Evolutionary conservation across 768 basidiomycete genomes (phyloP), one percentile per base, ranked within the genome.

Genomic region (Gyrodon lividus): DNA sequence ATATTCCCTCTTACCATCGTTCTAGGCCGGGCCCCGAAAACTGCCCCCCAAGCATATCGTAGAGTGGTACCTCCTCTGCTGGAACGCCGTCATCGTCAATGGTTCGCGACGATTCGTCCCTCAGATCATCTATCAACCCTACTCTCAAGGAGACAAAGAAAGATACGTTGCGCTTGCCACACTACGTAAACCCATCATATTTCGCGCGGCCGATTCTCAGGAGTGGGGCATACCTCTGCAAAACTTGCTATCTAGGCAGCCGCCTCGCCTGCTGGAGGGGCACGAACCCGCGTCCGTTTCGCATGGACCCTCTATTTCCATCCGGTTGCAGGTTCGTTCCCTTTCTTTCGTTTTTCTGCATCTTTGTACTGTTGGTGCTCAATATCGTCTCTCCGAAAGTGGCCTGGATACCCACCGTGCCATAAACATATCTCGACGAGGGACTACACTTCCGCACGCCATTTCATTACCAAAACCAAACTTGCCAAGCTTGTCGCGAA

Each of bases 391-490:
- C 35, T 57, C 30, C 46, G n/a, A 37, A 53, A 88, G 86, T 89
- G 87, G 87, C 86, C 85, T 16, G 86, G 87, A 2, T 89, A 89
- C 60, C 72, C 75, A 37, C 79, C 80, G 46, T 87, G 81, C 81
- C 83, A 80, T 54, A 74, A 82, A 46, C 86, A 86, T 61, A 86
- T 88, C 58, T 78, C 82, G 3, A 87, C 86, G 2, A 81, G 78
- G 60, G 86, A 89, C 62, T 88, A 84, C 63, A 76, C 82, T 22
- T 81, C 77, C 57, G 79, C 82, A 2, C 87, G 84, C 24, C 77
- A 79, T 17, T 85, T 83, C 8, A 87, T 89, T 56, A 87, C 80
- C 1, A 76, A 79, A 37, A 76, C 79, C 20, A 89, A 83, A 62
- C 72, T 89, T 3, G 86, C 85, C 0, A 84, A 82, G 61, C 82